Evolutionary conservation across 2,329 filamentous ascomycete genomes (phyloP).

Genomic region (Corniculantispora saksenae): DNA sequence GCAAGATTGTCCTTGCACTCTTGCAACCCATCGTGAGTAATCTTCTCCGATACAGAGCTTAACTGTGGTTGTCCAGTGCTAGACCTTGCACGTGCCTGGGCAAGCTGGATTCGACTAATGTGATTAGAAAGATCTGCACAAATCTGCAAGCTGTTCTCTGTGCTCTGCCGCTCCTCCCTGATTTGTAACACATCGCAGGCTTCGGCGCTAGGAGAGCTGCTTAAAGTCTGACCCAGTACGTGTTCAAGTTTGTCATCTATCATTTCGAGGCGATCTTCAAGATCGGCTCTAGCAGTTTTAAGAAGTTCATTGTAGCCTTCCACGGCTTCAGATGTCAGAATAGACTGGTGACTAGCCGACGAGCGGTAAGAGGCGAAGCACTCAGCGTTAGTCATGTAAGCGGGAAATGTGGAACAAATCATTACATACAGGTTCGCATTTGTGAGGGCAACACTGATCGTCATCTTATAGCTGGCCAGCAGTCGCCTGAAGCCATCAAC

Average conservation of each 20-base stretch:
- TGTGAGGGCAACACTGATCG: conserved; percentile 25
- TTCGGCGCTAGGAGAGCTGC: conserved; percentile 4
- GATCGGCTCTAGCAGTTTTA: conserved; percentile 19
- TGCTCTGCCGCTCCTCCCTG: conserved; percentile 24
- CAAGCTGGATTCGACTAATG: conserved; percentile 23
- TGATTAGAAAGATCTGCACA: conserved; percentile 25
- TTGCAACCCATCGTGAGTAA: conserved; percentile 18
- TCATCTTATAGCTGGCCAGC: conserved; percentile 41
- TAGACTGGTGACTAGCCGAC: conserved; percentile 15
- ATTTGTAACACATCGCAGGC: conserved; percentile 19
- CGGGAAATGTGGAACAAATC: not conserved
- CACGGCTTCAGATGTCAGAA: conserved; percentile 17
- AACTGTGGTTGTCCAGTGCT: not conserved
- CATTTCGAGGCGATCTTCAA: conserved; percentile 21
- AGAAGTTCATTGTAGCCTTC: conserved; percentile 20
- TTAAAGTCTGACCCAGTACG: conserved; percentile 6
- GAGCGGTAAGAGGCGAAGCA: not conserved
- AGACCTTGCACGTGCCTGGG: not conserved
- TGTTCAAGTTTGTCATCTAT: conserved; percentile 23
- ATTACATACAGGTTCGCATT: conserved; percentile 26
- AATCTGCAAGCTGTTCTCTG: conserved; percentile 25
- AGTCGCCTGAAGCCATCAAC: conserved; percentile 42
- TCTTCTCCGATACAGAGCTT: conserved; percentile 12
- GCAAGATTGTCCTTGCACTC: conserved; percentile 20
- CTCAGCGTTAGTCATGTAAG: not conserved